These are phyloP conservation scores for Lathyrus aphaca DNA, from an alignment of 306 rosid genomes.

Conservation along the genomic window DNA sequence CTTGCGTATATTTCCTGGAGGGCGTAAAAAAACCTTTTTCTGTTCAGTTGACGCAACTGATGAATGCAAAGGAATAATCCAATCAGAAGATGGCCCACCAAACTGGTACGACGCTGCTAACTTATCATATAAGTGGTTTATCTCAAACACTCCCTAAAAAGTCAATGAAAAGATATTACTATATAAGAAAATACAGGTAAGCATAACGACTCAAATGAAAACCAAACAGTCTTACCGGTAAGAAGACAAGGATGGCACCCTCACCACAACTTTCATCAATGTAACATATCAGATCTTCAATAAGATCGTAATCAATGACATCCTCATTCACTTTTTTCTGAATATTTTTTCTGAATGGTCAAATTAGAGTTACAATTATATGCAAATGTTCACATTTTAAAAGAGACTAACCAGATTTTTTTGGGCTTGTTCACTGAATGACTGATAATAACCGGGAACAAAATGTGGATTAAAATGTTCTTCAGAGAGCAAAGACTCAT, in stretches of 20 bases:
- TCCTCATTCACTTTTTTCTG: conserved; percentile 90
- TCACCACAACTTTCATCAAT: conserved; percentile 73
- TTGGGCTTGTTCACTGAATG: conserved; percentile 74
- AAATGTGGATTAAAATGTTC: conserved; percentile 67
- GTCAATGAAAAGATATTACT: conserved; percentile 10
- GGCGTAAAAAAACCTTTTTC: conserved; percentile 78
- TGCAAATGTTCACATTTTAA: conserved; percentile 32
- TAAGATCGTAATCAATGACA: conserved; percentile 90
- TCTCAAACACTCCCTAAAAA: conserved; percentile 82
- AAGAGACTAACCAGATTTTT: conserved; percentile 68
- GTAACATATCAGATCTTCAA: conserved; percentile 84
- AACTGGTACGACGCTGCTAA: conserved; percentile 79
- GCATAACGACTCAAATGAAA: conserved; percentile 32
- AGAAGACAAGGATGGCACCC: conserved; percentile 92
- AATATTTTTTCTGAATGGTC: conserved; percentile 19
- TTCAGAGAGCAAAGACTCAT: conserved; percentile 82
- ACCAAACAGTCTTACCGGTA: conserved; percentile 69
- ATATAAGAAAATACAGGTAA: conserved; percentile 28
- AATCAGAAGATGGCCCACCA: conserved; percentile 87
- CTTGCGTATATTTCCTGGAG: conserved; percentile 83
- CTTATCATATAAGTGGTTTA: conserved; percentile 69
- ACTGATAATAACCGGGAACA: conserved; percentile 59
- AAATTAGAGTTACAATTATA: conserved; percentile 33
- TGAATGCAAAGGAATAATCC: conserved; percentile 94
- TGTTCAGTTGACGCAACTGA: conserved; percentile 77